Percentiles rank a stretch among this genome's conserved stretches.
Evolutionary conservation across 2,329 filamentous ascomycete genomes (phyloP).

Genomic region (Trichoderma sp.): DNA sequence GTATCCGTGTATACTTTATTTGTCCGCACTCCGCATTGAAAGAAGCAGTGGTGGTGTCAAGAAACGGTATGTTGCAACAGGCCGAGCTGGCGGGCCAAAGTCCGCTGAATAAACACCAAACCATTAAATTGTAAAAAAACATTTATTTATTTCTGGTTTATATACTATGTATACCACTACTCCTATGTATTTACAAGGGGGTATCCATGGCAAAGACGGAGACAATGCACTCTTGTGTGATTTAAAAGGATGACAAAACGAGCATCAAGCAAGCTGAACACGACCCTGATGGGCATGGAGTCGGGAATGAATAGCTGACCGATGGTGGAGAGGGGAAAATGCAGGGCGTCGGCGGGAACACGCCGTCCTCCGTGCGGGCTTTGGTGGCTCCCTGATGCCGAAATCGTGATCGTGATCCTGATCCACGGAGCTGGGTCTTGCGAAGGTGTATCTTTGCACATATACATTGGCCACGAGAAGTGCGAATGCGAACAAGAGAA

Average conservation of each 20-base stretch:
- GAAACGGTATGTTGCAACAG: not conserved
- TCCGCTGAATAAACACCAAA: not conserved
- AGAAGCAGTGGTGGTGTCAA: not conserved
- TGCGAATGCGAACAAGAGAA: too few relatives aligned
- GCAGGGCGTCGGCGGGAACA: not conserved
- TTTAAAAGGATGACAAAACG: not conserved
- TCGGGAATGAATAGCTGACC: not conserved
- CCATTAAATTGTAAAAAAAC: too few relatives aligned
- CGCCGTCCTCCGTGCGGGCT: not conserved
- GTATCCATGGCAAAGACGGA: not conserved
- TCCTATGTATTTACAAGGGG: not conserved
- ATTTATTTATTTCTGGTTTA: not conserved
- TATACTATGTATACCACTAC: not conserved
- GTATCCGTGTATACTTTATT: not conserved
- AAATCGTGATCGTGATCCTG: not conserved
- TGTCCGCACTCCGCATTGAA: not conserved
- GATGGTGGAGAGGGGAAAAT: not conserved
- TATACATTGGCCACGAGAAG: not conserved
- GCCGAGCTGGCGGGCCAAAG: constrained; percentile 1
- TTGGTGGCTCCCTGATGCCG: not conserved
- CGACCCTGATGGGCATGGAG: not conserved
- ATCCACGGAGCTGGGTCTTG: not conserved
- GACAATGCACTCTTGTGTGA: not conserved
- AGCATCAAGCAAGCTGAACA: not conserved
- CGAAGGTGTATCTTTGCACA: not conserved